Evolutionary conservation across 768 basidiomycete species (phyloP).

Genomic region (Amanita fuliginea): DNA sequence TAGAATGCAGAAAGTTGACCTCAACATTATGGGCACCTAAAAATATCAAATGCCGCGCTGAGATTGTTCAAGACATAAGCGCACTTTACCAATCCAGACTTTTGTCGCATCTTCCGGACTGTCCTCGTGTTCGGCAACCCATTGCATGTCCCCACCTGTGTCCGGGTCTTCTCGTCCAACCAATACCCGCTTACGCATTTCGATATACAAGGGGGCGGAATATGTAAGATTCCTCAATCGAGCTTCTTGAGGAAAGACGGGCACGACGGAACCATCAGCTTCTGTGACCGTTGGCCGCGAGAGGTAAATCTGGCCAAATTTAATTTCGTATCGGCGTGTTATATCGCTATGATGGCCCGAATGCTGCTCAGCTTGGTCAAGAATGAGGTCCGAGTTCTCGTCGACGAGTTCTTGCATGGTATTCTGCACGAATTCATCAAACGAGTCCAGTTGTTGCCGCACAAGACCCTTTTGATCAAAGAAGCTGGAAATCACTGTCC

Average conservation of each 20-base stretch:
- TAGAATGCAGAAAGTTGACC: conserved; percentile 91
- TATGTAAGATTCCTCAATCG: conserved; percentile 92
- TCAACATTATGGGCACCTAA: conserved; percentile 96
- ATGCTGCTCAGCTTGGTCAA: conserved; percentile 95
- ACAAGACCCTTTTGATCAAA: conserved; percentile 97
- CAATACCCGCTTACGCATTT: conserved; percentile 83
- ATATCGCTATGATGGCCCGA: conserved; percentile 73
- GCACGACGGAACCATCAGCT: conserved; percentile 86
- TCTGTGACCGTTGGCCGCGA: conserved; percentile 93
- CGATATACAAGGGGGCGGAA: conserved; percentile 90
- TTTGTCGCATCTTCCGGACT: conserved; percentile 58
- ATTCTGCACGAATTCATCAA: conserved; percentile 98
- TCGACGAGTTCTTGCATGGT: conserved; percentile 99
- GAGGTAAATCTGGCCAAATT: conserved; percentile 96
- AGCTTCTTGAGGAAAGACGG: conserved; percentile 96
- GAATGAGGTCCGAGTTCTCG: conserved; percentile 88
- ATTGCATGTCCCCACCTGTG: conserved; percentile 71
- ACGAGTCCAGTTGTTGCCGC: conserved; percentile 94
- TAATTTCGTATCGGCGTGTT: conserved; percentile 92
- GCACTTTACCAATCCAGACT: conserved; percentile 91
- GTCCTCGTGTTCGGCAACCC: conserved; percentile 66
- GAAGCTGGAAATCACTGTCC: conserved; percentile 93
- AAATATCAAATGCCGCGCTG: neutral
- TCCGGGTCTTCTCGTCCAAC: conserved; percentile 74
- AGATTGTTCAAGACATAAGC: conserved; percentile 11